Percentiles rank a stretch among this genome's conserved stretches.
Evolutionary conservation across 305 asterid genomes (phyloP).

Genomic region (Fraxinus nigra): DNA sequence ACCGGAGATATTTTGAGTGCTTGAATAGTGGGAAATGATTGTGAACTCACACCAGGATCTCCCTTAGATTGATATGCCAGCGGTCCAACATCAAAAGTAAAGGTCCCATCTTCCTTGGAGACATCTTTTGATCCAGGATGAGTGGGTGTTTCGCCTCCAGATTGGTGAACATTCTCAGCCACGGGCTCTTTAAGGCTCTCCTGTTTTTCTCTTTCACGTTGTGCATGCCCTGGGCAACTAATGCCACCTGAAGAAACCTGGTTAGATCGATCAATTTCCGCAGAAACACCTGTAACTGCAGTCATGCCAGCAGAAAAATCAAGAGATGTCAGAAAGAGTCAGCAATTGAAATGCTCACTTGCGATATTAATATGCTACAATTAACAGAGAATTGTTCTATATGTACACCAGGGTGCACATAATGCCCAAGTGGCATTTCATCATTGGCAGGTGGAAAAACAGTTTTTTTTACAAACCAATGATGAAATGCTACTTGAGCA

Average conservation of each 20-base stretch:
- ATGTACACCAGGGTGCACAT: neutral
- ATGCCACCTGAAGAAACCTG: conserved; percentile 31
- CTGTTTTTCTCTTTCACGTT: conserved; percentile 30
- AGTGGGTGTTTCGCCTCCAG: conserved; percentile 25
- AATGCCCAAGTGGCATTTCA: neutral
- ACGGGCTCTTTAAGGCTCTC: conserved; percentile 25
- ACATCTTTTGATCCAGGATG: conserved; percentile 37
- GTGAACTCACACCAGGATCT: conserved; percentile 38
- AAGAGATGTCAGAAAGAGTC: conserved; percentile 6
- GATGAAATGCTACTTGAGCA: neutral
- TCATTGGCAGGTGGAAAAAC: neutral
- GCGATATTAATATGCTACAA: conserved; percentile 2
- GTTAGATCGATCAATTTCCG: conserved; percentile 34
- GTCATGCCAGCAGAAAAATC: conserved; percentile 19
- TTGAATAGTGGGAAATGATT: conserved; percentile 45
- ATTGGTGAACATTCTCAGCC: conserved; percentile 28
- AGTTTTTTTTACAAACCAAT: neutral
- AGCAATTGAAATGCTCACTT: neutral
- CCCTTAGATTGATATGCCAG: conserved; percentile 47
- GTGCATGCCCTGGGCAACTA: conserved; percentile 35
- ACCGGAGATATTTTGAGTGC: conserved; percentile 53
- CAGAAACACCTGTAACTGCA: conserved; percentile 39
- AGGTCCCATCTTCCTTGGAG: conserved; percentile 51
- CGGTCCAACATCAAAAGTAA: conserved; percentile 58
- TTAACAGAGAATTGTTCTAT: neutral